Evolutionary conservation across 2,329 filamentous ascomycete genomes (phyloP).

Genomic region (Ambrosiella xylebori): DNA sequence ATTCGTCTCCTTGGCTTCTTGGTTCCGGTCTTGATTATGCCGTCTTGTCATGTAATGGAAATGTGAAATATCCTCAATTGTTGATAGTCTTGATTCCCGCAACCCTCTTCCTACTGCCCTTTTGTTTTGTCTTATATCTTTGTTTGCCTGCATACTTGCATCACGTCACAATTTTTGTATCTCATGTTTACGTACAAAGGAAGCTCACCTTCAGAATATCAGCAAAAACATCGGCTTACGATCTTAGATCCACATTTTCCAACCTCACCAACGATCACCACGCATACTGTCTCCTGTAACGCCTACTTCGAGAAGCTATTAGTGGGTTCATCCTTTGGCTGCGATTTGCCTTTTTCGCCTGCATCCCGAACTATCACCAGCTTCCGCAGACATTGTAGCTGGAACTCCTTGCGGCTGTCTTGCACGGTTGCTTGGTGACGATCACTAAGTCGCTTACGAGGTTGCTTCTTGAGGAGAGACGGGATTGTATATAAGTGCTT

Average conservation of each 20-base stretch:
- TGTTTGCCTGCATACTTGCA: not conserved
- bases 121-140: not conserved
- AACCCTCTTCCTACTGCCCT: not conserved
- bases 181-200: not conserved
- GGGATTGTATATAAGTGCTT: no score
- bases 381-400: not conserved
- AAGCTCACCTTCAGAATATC: not conserved
- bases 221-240: not conserved
- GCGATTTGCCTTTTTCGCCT: not conserved
- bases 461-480: no score
- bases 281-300: not conserved
- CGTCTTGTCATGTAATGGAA: constrained; percentile 1
- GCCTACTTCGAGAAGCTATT: not conserved
- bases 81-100: not conserved
- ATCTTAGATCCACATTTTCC: not conserved
- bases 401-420: not conserved
- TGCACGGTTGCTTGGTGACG: no score
- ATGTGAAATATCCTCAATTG: not conserved
- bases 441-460: no score
- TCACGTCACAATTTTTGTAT: not conserved
- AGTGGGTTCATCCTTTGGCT: not conserved
- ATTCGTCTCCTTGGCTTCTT: not conserved
- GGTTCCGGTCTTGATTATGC: not conserved
- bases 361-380: not conserved
- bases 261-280: not conserved